These are phyloP conservation scores for Talaromyces sp. DNA, from an alignment of 2,329 filamentous ascomycete species.

Conservation along the genomic window DNA sequence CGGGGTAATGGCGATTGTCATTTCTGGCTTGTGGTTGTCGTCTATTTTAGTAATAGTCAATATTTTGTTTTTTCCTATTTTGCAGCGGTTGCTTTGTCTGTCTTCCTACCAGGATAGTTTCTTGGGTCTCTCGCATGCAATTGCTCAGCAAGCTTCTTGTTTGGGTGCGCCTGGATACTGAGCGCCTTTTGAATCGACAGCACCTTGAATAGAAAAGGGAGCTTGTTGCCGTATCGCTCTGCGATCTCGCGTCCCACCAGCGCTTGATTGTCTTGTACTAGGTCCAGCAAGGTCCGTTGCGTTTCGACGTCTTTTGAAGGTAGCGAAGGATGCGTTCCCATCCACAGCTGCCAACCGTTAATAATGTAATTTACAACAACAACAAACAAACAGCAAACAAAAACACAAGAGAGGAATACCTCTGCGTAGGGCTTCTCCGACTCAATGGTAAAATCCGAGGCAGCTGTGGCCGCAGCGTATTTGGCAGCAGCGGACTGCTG, in stretches of 20 bases:
- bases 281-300: conserved; percentile 76
- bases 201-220: conserved; percentile 97
- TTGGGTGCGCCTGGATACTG: conserved; percentile 94
- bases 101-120: conserved; percentile 69
- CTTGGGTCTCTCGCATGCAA: conserved; percentile 80
- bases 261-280: conserved; percentile 79
- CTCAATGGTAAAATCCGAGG: conserved; percentile 69
- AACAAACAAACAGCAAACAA: conserved; percentile 1
- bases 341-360: conserved; percentile 80
- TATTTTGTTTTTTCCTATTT: background rate
- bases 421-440: conserved; percentile 91
- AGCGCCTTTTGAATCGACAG: conserved; percentile 92
- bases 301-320: conserved; percentile 86
- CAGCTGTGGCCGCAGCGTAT: conserved; percentile 79
- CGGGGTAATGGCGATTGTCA: conserved; percentile 95
- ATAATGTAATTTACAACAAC: background rate
- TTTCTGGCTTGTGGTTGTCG: conserved; percentile 99
- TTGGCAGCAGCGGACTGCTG: conserved; percentile 80
- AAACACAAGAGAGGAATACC: conserved; percentile 43
- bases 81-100: background rate
- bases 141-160: conserved; percentile 88
- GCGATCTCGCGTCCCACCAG: conserved; percentile 70
- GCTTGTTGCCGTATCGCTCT: conserved; percentile 69
- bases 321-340: conserved; percentile 96
- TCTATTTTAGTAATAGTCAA: background rate